These are phyloP conservation scores for Xylaria scruposa DNA, from an alignment of 495 filamentous ascomycete species.

Conservation along the genomic window DNA sequence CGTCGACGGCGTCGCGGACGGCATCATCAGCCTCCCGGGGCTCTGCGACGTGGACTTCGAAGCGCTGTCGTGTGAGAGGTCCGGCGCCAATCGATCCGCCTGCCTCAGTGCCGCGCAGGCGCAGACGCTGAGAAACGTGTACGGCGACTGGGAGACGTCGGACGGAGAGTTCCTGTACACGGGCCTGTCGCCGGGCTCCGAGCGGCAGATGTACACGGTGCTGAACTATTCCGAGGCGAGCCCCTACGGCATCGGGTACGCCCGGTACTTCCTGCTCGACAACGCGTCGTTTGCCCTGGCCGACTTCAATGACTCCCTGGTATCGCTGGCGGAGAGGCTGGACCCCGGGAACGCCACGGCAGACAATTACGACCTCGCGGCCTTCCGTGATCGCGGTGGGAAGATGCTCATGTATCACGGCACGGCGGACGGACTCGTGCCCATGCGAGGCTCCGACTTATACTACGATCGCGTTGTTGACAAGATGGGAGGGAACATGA, in stretches of 20 bases:
- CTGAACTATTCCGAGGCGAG: conserved; percentile 45
- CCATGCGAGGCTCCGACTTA: conserved; percentile 46
- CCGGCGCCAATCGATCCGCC: conserved; percentile 31
- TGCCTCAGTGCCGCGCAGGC: conserved; percentile 64
- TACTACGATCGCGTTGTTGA: conserved; percentile 54
- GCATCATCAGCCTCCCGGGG: conserved; percentile 67
- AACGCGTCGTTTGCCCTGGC: conserved; percentile 46
- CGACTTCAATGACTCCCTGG: conserved; percentile 47
- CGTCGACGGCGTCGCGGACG: conserved; percentile 68
- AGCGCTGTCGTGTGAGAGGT: conserved; percentile 56
- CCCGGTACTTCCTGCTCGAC: conserved; percentile 53
- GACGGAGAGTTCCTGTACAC: conserved; percentile 65
- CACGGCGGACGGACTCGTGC: conserved; percentile 55
- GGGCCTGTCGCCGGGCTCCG: conserved; percentile 50
- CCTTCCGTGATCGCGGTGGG: conserved; percentile 55
- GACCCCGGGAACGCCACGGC: conserved; percentile 58
- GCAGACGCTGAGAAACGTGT: conserved; percentile 59
- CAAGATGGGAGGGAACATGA: conserved; percentile 40
- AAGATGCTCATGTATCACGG: conserved; percentile 66
- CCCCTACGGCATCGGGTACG: conserved; percentile 50
- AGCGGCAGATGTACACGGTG: conserved; percentile 47
- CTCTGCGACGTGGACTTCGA: conserved; percentile 63
- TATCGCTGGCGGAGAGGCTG: conserved; percentile 44
- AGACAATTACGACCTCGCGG: conserved; percentile 53
- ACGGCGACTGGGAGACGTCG: conserved; percentile 57